Conservation (phyloP, 2,329 filamentous ascomycete genomes). For the Harringtonia lauricola region DNA sequence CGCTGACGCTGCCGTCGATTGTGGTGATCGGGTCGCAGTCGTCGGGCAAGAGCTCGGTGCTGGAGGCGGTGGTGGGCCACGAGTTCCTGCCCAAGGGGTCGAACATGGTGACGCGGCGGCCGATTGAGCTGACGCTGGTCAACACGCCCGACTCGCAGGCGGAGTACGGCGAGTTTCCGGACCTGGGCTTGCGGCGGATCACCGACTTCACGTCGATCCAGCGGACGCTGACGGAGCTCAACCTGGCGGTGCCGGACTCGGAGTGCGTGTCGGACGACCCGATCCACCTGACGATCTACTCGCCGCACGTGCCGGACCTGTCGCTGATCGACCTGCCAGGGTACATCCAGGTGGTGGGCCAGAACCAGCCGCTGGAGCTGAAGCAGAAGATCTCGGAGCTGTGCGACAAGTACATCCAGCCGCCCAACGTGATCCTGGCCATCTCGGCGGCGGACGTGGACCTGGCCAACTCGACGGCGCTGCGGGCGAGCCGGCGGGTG, state of each 20-base stretch:
- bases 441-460: slow-evolving; percentile 98
- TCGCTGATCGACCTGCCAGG: slow-evolving; percentile 94
- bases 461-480: slow-evolving; percentile 86
- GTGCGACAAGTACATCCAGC: slow-evolving; percentile 95
- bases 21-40: slow-evolving; percentile 99
- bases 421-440: slow-evolving; percentile 91
- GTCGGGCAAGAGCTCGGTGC: slow-evolving; percentile 92
- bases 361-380: slow-evolving; percentile 79
- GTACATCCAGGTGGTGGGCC: slow-evolving; percentile 91
- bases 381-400: slow-evolving; percentile 94
- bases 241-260: slow-evolving; percentile 78
- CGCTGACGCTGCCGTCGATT: slow-evolving; percentile 84
- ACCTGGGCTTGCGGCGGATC: slow-evolving; percentile 78
- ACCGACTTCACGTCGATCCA: slow-evolving; percentile 90
- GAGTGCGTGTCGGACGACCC: slow-evolving; percentile 95
- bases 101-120: slow-evolving; percentile 95
- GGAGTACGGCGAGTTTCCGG: slow-evolving; percentile 94
- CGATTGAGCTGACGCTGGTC: slow-evolving; percentile 90
- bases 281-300: slow-evolving; percentile 91
- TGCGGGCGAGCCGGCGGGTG: slow-evolving; percentile 80
- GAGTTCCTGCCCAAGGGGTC: slow-evolving; percentile 96
- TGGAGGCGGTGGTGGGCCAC: slow-evolving; percentile 94
- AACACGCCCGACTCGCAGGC: slow-evolving; percentile 81
- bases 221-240: slow-evolving; percentile 86
- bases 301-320: slow-evolving; percentile 86